Evolutionary conservation across 805 yeast species (phyloP), one percentile per base, ranked within the genome.

Genomic region (Yarrowia alimentaria): DNA sequence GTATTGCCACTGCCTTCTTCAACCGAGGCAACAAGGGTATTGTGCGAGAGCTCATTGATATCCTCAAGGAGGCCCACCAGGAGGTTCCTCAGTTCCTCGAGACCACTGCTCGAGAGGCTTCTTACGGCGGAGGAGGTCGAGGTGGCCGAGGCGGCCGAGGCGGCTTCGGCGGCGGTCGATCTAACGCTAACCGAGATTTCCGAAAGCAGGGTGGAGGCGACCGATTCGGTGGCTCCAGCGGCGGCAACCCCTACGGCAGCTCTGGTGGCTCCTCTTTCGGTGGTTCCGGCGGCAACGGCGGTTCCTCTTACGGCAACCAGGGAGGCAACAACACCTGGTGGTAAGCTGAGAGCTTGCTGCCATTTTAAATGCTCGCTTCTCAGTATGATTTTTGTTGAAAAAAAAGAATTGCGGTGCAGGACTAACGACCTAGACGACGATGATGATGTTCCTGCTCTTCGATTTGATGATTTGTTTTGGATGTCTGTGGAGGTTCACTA

Each of bases 1-100:
- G 99, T 85, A 77, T 86, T 62, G 97, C 99, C 58, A 90, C 97
- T 60, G 95, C 99, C 47, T 93, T 93, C 77, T 87, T 93, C 74
- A 93, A 93, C 84, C 85, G 98, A 75, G 85, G 84, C 68, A 93
- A 89, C 80, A 80, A 78, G 66, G 89, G 89, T 66, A 77, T 94
- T 63, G 91, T 80, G 59, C 86, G 86, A 69, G 96, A 89, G 57
- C 74, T 93, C 68, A 70, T 88, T 64, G 95, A 87, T 52, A 78
- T 93, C 61, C 80, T 93, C 64, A 68, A 80, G 59, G 99, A 93
- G 74, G 97, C 99, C 57, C 91, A 93, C 75, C 99, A 93, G 76
- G 98, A 91, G 69, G 85, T 90, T 58, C 99, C 99, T 58, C 79
- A 78, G 55, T 93, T 93, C 76, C 78, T 93, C 69, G 78, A 76